Conservation (phyloP, 169 alveolate genomes). For the Plasmodium cynomolgi region DNA sequence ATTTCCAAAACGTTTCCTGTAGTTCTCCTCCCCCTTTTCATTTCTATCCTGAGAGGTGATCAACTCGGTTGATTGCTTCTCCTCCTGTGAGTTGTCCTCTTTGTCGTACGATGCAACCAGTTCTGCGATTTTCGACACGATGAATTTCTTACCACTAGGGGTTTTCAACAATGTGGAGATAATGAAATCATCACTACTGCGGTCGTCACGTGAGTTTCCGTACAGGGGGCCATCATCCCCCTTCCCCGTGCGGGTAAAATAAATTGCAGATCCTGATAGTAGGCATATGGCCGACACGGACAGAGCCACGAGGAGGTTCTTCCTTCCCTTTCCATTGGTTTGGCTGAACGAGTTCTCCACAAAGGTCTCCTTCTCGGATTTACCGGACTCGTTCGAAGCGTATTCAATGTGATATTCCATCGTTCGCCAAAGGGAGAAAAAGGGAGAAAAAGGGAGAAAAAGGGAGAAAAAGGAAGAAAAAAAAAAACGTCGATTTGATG, state of each 20-base stretch:
- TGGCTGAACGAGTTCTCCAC: background rate
- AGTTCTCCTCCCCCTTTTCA: background rate
- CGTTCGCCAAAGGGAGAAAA: background rate
- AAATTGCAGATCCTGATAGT: background rate
- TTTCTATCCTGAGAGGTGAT: background rate
- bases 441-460: background rate
- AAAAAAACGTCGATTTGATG: background rate
- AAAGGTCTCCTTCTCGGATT: constrained; percentile 27
- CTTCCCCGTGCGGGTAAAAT: background rate
- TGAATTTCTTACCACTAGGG: constrained; percentile 41
- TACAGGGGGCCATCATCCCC: background rate
- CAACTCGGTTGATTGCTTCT: background rate
- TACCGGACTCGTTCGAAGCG: background rate
- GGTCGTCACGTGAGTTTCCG: background rate
- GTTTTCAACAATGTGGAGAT: constrained; percentile 39
- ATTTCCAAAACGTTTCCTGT: constrained; percentile 19
- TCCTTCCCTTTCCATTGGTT: background rate
- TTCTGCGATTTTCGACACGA: constrained; percentile 39
- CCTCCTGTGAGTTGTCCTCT: background rate
- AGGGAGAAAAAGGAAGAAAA: background rate
- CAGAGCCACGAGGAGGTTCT: background rate
- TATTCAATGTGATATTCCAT: constrained; percentile 55
- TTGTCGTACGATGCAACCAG: background rate
- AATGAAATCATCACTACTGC: constrained; percentile 19
- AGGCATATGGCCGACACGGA: constrained; percentile 10